A percentile compares a stretch with the other conserved stretches of the same genome.
Evolutionary conservation across 2,329 filamentous ascomycete genomes (phyloP).

Genomic region (Parafenestella ontariensis): DNA sequence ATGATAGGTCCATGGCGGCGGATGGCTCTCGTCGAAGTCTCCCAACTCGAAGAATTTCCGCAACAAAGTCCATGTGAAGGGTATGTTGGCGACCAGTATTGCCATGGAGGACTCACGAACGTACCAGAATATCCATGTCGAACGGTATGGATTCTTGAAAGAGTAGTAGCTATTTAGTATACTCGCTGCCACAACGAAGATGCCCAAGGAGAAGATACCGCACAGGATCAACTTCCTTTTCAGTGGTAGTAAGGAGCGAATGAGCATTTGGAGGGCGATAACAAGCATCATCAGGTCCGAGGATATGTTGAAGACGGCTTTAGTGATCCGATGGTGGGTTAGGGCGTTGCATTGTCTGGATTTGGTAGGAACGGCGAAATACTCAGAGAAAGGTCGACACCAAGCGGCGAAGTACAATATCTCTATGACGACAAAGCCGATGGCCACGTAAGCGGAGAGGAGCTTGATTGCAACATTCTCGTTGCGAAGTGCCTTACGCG

Average conservation of each 20-base stretch:
- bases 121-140: constrained; percentile 44
- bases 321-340: constrained; percentile 48
- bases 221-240: constrained; percentile 63
- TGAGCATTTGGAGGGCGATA: constrained; percentile 56
- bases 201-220: constrained; percentile 63
- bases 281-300: constrained; percentile 56
- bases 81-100: constrained; percentile 59
- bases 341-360: constrained; percentile 45
- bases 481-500: constrained; percentile 39
- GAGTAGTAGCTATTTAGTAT: constrained; percentile 58
- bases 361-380: constrained; percentile 59
- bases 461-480: constrained; percentile 51
- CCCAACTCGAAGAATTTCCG: constrained; percentile 55
- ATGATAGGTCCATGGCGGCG: constrained; percentile 42
- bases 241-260: constrained; percentile 51
- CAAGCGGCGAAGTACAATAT: constrained; percentile 60
- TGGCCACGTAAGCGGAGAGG: constrained; percentile 54
- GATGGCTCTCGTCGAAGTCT: constrained; percentile 38
- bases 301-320: constrained; percentile 53
- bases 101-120: constrained; percentile 39
- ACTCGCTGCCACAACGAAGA: constrained; percentile 58
- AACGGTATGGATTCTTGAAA: constrained; percentile 32
- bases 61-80: constrained; percentile 60
- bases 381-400: constrained; percentile 61
- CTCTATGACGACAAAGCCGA: constrained; percentile 58